A percentile compares a stretch with the other conserved stretches of the same genome.
Conservation (phyloP, 2,329 filamentous ascomycete species). For the Aspergillus luchuensis region DNA sequence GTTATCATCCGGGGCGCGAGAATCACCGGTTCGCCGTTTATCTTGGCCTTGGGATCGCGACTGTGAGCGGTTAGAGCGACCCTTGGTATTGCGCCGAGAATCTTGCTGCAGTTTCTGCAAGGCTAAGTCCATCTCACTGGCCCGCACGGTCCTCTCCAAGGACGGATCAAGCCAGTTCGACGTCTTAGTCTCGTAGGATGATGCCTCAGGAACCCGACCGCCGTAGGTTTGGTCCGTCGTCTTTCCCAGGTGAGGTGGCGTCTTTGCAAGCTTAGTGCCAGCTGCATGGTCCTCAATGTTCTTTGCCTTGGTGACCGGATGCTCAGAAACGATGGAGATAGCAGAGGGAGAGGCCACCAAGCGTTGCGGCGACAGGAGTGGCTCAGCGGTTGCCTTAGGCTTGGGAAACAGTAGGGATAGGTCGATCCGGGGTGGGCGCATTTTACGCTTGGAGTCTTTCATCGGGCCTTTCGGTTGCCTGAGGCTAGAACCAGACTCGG, state of each 20-base stretch:
- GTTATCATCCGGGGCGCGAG: slow-evolving; percentile 22
- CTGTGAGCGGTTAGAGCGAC: slow-evolving; percentile 29
- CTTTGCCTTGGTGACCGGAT: slow-evolving; percentile 26
- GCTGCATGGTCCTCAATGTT: slow-evolving; percentile 21
- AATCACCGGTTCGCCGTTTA: slow-evolving; percentile 22
- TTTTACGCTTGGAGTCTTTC: slow-evolving; percentile 42
- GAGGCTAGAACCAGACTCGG: slow-evolving; percentile 26
- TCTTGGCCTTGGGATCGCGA: slow-evolving; percentile 28
- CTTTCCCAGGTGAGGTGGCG: slow-evolving; percentile 19
- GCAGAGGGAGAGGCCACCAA: slow-evolving; percentile 45
- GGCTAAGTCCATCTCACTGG: slow-evolving; percentile 38
- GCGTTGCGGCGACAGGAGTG: slow-evolving; percentile 46
- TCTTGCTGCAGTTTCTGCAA: slow-evolving; percentile 30
- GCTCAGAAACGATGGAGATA: slow-evolving; percentile 39
- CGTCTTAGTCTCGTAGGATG: slow-evolving; percentile 24
- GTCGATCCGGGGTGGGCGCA: slow-evolving; percentile 44
- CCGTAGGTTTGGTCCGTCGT: slow-evolving; percentile 15
- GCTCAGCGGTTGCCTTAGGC: slow-evolving; percentile 34
- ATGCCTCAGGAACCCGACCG: slow-evolving; percentile 19
- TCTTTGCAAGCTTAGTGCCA: slow-evolving; percentile 34
- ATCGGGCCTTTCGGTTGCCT: slow-evolving; percentile 26
- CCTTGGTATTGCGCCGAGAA: slow-evolving; percentile 12
- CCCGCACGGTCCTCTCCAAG: slow-evolving; percentile 33
- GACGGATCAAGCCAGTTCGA: slow-evolving; percentile 29
- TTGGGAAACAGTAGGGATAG: slow-evolving; percentile 47